Percentiles rank a stretch among this genome's conserved stretches.
These are phyloP conservation scores for Phaeoacremonium minimum DNA, from an alignment of 2,329 filamentous ascomycete species.

Conservation along the genomic window DNA sequence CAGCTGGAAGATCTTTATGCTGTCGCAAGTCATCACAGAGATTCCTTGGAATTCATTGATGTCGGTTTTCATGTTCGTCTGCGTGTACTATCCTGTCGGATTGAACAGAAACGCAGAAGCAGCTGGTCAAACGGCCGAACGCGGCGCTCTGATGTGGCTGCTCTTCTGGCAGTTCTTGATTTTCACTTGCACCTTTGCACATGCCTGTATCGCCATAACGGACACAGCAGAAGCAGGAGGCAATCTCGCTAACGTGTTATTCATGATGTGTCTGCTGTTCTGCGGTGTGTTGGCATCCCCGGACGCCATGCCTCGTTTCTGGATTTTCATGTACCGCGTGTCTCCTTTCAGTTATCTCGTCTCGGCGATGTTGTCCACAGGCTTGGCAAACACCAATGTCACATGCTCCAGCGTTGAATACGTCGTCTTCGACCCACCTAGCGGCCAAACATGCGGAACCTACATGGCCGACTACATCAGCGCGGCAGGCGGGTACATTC, in stretches of 20 bases:
- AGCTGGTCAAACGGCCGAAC: constrained; percentile 58
- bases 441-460: constrained; percentile 51
- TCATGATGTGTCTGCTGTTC: constrained; percentile 71
- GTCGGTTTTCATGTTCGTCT: constrained; percentile 71
- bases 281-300: constrained; percentile 69
- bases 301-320: constrained; percentile 63
- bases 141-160: constrained; percentile 76
- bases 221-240: constrained; percentile 71
- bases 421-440: constrained; percentile 59
- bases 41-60: constrained; percentile 79
- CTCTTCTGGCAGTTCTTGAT: constrained; percentile 71
- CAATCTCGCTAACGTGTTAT: constrained; percentile 71
- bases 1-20: constrained; percentile 80
- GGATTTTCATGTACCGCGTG: constrained; percentile 80
- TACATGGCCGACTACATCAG: constrained; percentile 53
- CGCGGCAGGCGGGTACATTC: constrained; percentile 46
- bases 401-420: constrained; percentile 67
- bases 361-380: constrained; percentile 65
- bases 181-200: constrained; percentile 77
- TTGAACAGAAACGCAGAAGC: constrained; percentile 65
- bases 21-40: constrained; percentile 79
- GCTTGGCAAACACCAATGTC: constrained; percentile 63
- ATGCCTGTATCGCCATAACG: constrained; percentile 72
- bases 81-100: constrained; percentile 84
- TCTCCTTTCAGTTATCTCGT: constrained; percentile 83